Conservation (phyloP, 2,329 filamentous ascomycete species). For the Xylaria sp. region DNA sequence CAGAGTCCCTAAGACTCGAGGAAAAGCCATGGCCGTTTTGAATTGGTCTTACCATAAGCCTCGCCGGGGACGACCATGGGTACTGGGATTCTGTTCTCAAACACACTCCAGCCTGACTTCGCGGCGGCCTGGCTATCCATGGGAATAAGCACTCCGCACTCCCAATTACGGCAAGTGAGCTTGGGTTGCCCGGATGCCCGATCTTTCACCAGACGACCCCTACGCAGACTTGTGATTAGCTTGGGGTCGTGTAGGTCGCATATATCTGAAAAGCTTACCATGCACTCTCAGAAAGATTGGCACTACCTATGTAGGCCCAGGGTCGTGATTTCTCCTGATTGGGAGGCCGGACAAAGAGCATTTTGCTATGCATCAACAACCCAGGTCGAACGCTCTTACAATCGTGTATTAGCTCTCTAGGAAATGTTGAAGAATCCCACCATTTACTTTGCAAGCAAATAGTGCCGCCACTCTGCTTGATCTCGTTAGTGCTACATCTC, state of each 20-base stretch:
- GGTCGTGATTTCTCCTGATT: conserved; percentile 31
- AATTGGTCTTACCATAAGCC: conserved; percentile 36
- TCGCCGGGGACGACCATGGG: conserved; percentile 50
- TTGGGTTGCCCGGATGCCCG: conserved; percentile 70
- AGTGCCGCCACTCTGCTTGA: conserved; percentile 72
- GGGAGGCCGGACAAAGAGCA: conserved; percentile 57
- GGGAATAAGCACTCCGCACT: conserved; percentile 85
- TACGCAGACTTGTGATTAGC: conserved; percentile 41
- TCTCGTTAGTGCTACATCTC: conserved; percentile 13
- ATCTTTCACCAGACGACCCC: conserved; percentile 80
- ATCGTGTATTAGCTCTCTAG: conserved; percentile 73
- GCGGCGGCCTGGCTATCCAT: conserved; percentile 45
- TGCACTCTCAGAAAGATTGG: conserved; percentile 90
- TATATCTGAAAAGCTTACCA: conserved; percentile 64
- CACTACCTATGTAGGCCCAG: conserved; percentile 89
- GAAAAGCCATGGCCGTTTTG: conserved; percentile 42
- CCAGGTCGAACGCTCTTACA: conserved; percentile 73
- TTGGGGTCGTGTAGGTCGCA: conserved; percentile 9
- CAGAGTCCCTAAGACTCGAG: conserved; percentile 33
- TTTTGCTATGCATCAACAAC: conserved; percentile 88
- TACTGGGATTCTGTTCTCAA: conserved; percentile 48
- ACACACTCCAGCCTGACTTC: conserved; percentile 35
- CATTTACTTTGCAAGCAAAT: conserved; percentile 78
- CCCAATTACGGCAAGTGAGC: conserved; percentile 90
- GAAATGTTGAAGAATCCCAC: conserved; percentile 75